Evolutionary conservation across 148 eudicot genomes (phyloP), one percentile per base, ranked within the genome.

Genomic region (Rhododendron henanense): DNA sequence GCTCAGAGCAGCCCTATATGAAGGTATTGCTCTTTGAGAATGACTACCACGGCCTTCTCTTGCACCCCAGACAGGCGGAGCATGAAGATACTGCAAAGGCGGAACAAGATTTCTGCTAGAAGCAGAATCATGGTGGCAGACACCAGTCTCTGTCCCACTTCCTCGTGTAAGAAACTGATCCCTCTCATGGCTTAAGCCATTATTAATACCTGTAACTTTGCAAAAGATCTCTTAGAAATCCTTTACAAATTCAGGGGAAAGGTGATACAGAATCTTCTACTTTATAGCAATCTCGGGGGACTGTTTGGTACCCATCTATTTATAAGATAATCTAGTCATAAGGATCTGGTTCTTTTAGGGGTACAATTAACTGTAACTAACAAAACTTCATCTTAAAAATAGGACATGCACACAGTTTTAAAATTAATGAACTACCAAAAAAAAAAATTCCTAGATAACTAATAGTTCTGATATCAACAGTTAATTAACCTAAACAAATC

Each of bases 101-200:
- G 87, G 82, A 87, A 81, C 48, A 78, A 77, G 73, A 87, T 83
- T 53, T 79, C 87, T 85, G 39, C 73, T 79, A 47, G 85, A 48
- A 82, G 61, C 31, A 47, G 86, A 75, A 71, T 79, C 87, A 85
- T 28, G 59, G 47, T 55, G 78, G 33, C 63, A n/a, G n/a, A 67
- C 83, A 73, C 80, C 45, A 21, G 18, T 78, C 69, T 83, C 55
- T 5, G 81, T 39, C 11, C 81, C 83, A 89, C 18, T 84, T 69
- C 88, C 88, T 84, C 88, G 86, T 48, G 28, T 48, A 85, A 76
- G 73, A 83, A 61, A 76, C 31, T 85, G 91, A 85, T 79, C 83
- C 37, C 53, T 85, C 82, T 35, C 84, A 23, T 47, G 82, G 82
- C 59, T 71, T n/a, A 75, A 57, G 78, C 87, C 74, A 79, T 76